Conservation (phyloP, 2,329 filamentous ascomycete genomes). For the Epichloe sibirici region DNA sequence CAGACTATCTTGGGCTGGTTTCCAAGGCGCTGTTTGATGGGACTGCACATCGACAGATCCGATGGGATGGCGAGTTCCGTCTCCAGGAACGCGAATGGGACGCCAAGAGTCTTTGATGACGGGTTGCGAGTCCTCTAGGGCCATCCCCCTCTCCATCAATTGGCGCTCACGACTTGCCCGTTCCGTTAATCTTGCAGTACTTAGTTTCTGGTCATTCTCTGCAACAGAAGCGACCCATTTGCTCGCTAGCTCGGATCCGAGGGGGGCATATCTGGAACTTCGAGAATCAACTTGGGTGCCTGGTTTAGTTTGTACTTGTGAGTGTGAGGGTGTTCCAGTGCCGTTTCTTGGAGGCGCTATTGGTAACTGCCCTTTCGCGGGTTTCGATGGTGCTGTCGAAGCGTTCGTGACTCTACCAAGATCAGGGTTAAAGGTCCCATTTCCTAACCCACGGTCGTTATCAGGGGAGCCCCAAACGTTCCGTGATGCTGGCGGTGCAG, state of each 20-base stretch:
- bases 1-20: conserved; percentile 16
- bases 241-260: conserved; percentile 22
- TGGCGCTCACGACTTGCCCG: conserved; percentile 30
- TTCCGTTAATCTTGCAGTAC: conserved; percentile 25
- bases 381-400: conserved; percentile 18
- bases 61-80: conserved; percentile 21
- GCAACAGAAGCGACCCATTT: conserved; percentile 31
- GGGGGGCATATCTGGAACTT: conserved; percentile 15
- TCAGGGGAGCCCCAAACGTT: conserved; percentile 70
- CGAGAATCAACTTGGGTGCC: conserved; percentile 17
- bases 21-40: conserved; percentile 19
- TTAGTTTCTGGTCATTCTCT: conserved; percentile 34
- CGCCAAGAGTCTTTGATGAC: conserved; percentile 44
- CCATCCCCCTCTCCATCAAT: conserved; percentile 32
- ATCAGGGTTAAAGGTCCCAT: conserved; percentile 61
- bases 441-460: conserved; percentile 59
- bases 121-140: conserved; percentile 32
- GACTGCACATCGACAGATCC: conserved; percentile 16
- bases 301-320: conserved; percentile 16
- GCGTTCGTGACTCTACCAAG: conserved; percentile 37
- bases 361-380: conserved; percentile 31
- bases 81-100: conserved; percentile 25
- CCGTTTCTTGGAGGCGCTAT: conserved; percentile 25
- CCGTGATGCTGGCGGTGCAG: conserved; percentile 31
- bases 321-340: background rate